phyloP scores from a whole-genome alignment of 2,329 filamentous ascomycete species.

The Periconia sp. region DNA sequence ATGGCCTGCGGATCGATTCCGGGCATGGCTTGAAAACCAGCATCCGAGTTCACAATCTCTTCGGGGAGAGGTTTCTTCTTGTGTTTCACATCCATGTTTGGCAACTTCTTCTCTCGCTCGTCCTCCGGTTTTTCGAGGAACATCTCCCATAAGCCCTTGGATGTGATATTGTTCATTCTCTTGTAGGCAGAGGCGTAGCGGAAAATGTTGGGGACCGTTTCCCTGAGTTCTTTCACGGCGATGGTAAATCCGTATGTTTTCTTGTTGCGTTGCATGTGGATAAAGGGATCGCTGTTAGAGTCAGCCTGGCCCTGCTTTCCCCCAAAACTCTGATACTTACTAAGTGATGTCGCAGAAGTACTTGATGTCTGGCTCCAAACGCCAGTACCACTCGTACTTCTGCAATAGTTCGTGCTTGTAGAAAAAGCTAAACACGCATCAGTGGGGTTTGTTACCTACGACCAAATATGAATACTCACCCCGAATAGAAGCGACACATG shows the following conservation, averaged over 20 bases:
- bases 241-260: slow-evolving; percentile 99
- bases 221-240: slow-evolving; percentile 94
- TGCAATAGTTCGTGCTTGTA: slow-evolving; percentile 93
- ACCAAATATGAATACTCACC: slow-evolving; percentile 57
- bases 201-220: slow-evolving; percentile 98
- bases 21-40: slow-evolving; percentile 68
- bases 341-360: slow-evolving; percentile 99
- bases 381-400: slow-evolving; percentile 99
- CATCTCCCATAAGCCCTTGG: slow-evolving; percentile 97
- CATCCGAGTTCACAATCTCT: slow-evolving; percentile 76
- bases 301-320: slow-evolving; percentile 29
- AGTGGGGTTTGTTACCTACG: neutral
- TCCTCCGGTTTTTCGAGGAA: slow-evolving; percentile 79
- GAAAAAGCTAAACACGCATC: slow-evolving; percentile 67
- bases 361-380: slow-evolving; percentile 97
- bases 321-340: slow-evolving; percentile 53
- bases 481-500: slow-evolving; percentile 99
- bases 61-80: slow-evolving; percentile 73
- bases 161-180: slow-evolving; percentile 84
- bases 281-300: slow-evolving; percentile 77
- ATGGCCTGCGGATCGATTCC: slow-evolving; percentile 89
- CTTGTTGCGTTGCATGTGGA: slow-evolving; percentile 89
- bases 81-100: slow-evolving; percentile 54
- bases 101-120: slow-evolving; percentile 43
- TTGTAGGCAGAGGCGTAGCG: slow-evolving; percentile 98